Conservation (phyloP, 2,329 filamentous ascomycete species). For the Fusarium praegraminearum region DNA sequence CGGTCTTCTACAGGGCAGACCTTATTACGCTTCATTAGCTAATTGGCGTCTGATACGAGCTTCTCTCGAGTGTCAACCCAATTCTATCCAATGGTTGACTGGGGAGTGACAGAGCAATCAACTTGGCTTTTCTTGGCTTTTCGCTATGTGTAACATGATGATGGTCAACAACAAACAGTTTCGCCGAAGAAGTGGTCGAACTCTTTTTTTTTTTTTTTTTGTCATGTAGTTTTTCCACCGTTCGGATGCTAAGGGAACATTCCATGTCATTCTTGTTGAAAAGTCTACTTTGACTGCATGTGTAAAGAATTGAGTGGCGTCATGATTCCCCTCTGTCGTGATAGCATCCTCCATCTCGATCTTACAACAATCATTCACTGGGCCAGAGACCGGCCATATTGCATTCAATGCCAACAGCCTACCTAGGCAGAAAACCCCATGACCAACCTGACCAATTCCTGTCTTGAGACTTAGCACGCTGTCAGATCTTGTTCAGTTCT, state of each 20-base stretch:
- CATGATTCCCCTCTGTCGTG: neutral
- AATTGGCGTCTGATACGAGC: conserved; percentile 21
- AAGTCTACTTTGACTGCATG: neutral
- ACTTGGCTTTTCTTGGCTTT: conserved; percentile 33
- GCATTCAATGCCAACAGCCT: conserved; percentile 55
- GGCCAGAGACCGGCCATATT: conserved; percentile 55
- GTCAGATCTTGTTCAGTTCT: conserved; percentile 5
- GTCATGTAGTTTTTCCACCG: conserved; percentile 25
- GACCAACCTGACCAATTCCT: conserved; percentile 47
- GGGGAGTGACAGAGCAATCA: conserved; percentile 18
- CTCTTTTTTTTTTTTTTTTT: conserved; percentile 7
- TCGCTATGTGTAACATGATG: conserved; percentile 10
- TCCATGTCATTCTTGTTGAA: conserved; percentile 4
- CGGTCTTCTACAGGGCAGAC: conserved; percentile 9
- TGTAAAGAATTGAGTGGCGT: neutral
- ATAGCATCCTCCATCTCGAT: neutral
- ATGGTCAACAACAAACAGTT: conserved; percentile 30
- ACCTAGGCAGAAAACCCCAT: conserved; percentile 53
- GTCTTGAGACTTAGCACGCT: conserved; percentile 51
- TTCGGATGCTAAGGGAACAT: conserved; percentile 12
- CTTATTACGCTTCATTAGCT: conserved; percentile 3
- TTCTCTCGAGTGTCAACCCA: conserved; percentile 3
- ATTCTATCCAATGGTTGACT: conserved; percentile 26
- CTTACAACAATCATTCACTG: conserved; percentile 40
- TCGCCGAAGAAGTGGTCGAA: conserved; percentile 15